phyloP scores from a whole-genome alignment of 2,329 filamentous ascomycete genomes.

The Cytospora leucostoma region DNA sequence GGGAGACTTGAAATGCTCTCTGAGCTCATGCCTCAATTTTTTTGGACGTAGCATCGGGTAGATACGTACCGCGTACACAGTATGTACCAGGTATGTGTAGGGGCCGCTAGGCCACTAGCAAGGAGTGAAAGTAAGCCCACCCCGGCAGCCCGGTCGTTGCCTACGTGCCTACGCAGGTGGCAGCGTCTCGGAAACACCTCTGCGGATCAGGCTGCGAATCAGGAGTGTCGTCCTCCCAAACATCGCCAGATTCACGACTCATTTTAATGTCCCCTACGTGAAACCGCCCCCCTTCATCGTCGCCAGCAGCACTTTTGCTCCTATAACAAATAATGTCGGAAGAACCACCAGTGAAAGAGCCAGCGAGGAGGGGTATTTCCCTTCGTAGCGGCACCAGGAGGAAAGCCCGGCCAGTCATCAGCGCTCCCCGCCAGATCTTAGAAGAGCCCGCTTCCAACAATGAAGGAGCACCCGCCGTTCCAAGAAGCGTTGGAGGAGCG shows the following conservation, averaged over 20 bases:
- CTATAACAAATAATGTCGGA: constrained; percentile 14
- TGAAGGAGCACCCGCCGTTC: constrained; percentile 40
- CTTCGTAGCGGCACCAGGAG: constrained; percentile 62
- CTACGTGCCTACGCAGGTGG: constrained; percentile 4
- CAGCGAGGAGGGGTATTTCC: constrained; percentile 40
- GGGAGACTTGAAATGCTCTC: background rate
- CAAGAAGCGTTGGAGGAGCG: constrained; percentile 38
- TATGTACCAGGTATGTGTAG: background rate
- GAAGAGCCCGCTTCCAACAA: constrained; percentile 58
- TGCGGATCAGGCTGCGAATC: background rate
- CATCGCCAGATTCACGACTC: background rate
- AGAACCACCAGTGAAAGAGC: constrained; percentile 5
- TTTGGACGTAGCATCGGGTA: background rate
- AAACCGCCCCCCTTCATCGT: constrained; percentile 2
- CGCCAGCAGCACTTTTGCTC: background rate
- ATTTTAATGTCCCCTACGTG: background rate
- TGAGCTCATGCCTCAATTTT: constrained; percentile 1
- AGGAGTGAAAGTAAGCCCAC: background rate
- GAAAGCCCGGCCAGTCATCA: constrained; percentile 62
- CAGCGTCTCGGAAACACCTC: constrained; percentile 15
- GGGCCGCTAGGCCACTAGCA: background rate
- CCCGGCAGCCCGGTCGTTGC: constrained; percentile 2
- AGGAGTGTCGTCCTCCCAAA: constrained; percentile 1
- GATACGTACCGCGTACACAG: background rate
- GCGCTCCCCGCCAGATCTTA: constrained; percentile 64